Percentiles rank a stretch among this genome's conserved stretches.
Conservation (phyloP, 1,284 basidiomycete genomes). For the Ceratorhiza oryzae-sativae region DNA sequence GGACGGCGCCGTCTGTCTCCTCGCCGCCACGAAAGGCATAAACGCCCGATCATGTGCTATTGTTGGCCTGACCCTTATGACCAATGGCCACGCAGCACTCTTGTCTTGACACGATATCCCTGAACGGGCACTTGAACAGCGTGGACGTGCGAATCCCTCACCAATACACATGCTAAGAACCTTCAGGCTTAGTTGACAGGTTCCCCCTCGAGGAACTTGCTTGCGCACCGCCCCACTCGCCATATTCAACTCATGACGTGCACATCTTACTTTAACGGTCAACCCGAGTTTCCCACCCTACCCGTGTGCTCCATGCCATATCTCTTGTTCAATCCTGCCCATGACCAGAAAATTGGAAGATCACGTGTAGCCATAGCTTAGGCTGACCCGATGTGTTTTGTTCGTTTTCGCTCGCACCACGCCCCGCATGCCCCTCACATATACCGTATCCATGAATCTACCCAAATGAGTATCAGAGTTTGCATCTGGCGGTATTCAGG, state of each 20-base stretch:
- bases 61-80: constrained; percentile 13
- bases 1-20: background rate
- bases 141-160: background rate
- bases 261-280: too few species aligned
- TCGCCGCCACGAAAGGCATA: background rate
- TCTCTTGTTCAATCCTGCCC: too few species aligned
- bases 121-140: background rate
- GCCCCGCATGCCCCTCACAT: background rate
- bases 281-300: too few species aligned
- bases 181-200: background rate
- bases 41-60: background rate
- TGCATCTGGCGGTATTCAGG: too few species aligned
- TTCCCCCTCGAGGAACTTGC: background rate
- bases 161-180: background rate
- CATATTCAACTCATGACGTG: background rate
- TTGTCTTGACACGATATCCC: background rate
- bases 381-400: too few species aligned
- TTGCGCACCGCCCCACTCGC: background rate
- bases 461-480: too few species aligned
- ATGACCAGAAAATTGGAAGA: too few species aligned
- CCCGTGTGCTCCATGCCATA: too few species aligned
- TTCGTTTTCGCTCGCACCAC: background rate
- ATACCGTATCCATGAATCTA: too few species aligned
- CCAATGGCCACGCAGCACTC: background rate
- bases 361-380: too few species aligned